Evolutionary conservation across 208 protist species (phyloP).

Genomic region (Acanthamoeba sp.): DNA sequence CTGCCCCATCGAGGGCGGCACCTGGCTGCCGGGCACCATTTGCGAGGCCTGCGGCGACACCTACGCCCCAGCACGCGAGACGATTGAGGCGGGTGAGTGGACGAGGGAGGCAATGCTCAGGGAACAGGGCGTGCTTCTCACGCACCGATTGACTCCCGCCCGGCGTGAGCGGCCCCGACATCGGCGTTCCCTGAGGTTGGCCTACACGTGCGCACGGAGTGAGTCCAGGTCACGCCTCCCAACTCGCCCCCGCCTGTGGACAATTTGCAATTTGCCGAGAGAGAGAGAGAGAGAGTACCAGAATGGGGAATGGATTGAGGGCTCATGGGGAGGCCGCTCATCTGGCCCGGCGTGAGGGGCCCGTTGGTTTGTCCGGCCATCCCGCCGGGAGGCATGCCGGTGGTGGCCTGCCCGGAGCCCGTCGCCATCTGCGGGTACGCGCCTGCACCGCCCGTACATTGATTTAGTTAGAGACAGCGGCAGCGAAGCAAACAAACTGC

Average conservation of each 20-base stretch:
- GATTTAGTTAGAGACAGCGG: no score
- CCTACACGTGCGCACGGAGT: not conserved
- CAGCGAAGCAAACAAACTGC: no score
- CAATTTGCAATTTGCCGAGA: no score
- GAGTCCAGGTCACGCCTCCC: no score
- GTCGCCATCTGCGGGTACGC: constrained; percentile 15
- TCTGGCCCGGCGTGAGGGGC: not conserved
- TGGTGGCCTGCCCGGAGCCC: not conserved
- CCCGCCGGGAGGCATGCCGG: not conserved
- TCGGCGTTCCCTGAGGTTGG: not conserved
- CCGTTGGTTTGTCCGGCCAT: constrained; percentile 30
- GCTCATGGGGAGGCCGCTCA: constrained; percentile 38
- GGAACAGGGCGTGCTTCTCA: not conserved
- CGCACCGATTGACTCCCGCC: not conserved
- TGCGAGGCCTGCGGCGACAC: not conserved
- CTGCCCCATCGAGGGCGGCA: not conserved
- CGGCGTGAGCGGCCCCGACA: not conserved
- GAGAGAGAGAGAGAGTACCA: not conserved
- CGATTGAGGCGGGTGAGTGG: not conserved
- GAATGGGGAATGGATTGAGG: not conserved
- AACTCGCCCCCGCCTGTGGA: no score
- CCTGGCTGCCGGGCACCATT: not conserved
- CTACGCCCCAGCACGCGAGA: not conserved
- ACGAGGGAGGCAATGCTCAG: not conserved
- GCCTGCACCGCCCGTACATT: not conserved